Percentiles rank a stretch among this genome's conserved stretches.
Evolutionary conservation across 2,329 filamentous ascomycete genomes (phyloP).

Genomic region (Neopestalotiopsis sp.): DNA sequence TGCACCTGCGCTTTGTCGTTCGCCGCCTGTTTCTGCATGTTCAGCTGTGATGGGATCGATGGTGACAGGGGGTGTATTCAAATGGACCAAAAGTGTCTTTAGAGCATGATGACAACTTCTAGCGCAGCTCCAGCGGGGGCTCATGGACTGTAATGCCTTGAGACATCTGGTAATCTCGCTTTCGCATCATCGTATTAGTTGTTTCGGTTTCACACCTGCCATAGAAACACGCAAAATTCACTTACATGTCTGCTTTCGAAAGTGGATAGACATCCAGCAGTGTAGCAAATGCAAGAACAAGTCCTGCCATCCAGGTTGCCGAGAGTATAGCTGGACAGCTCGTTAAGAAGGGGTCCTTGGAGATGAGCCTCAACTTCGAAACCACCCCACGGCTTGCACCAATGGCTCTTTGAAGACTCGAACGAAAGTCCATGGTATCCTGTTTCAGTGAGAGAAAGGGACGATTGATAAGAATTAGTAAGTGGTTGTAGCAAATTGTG

Average conservation of each 20-base stretch:
- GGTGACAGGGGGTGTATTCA: not conserved
- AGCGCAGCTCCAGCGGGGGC: conserved; percentile 18
- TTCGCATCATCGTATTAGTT: not conserved
- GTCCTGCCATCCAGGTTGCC: conserved; percentile 20
- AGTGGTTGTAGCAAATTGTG: conserved; percentile 18
- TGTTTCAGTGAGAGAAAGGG: conserved; percentile 20
- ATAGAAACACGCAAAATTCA: not conserved
- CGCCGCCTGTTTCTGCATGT: not conserved
- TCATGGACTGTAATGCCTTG: conserved; percentile 15
- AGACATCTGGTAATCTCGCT: conserved; percentile 13
- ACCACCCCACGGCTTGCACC: conserved; percentile 17
- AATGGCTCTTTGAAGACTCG: conserved; percentile 20
- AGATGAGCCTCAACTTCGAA: conserved; percentile 5
- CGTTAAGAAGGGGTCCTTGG: conserved; percentile 9
- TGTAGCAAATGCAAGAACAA: conserved; percentile 20
- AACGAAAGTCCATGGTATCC: conserved; percentile 19
- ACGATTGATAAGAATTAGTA: conserved; percentile 21
- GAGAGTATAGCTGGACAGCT: conserved; percentile 20
- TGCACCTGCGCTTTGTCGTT: not conserved
- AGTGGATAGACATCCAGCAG: conserved; percentile 19
- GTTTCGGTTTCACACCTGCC: not conserved
- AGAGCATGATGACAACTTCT: conserved; percentile 18
- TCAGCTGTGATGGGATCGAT: not conserved
- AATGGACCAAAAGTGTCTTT: conserved; percentile 6
- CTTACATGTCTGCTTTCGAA: conserved; percentile 17